Evolutionary conservation across 2,329 filamentous ascomycete genomes (phyloP).

Genomic region (Ophiostoma ulmi): DNA sequence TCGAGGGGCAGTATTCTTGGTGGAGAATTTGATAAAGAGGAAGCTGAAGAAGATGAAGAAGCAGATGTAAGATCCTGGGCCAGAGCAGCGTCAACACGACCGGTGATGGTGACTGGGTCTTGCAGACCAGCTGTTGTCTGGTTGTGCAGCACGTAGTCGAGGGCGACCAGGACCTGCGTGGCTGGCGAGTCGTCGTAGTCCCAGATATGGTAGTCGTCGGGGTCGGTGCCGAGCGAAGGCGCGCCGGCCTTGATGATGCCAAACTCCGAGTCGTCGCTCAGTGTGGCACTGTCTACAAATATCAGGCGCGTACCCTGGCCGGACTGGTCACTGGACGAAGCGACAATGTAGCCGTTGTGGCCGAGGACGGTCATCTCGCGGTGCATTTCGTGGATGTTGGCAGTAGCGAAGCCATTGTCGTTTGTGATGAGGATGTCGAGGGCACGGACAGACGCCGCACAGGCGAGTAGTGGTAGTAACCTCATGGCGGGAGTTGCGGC

Average conservation of each 20-base stretch:
- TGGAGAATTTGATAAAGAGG: background rate
- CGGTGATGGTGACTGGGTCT: slow-evolving; percentile 28
- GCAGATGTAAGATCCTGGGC: slow-evolving; percentile 26
- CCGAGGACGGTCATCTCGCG: slow-evolving; percentile 48
- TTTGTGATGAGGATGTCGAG: slow-evolving; percentile 26
- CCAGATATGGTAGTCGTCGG: slow-evolving; percentile 50
- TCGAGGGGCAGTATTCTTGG: slow-evolving; percentile 27
- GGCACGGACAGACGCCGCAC: background rate
- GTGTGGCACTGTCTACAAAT: slow-evolving; percentile 41
- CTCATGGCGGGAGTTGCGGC: background rate
- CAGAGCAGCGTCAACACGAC: slow-evolving; percentile 27
- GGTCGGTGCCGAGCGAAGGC: slow-evolving; percentile 48
- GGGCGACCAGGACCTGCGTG: slow-evolving; percentile 50
- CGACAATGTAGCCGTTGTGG: slow-evolving; percentile 51
- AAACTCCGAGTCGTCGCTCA: slow-evolving; percentile 42
- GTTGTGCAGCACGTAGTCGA: slow-evolving; percentile 51
- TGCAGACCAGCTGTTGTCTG: slow-evolving; percentile 26
- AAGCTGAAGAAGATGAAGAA: background rate
- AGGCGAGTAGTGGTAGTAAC: background rate
- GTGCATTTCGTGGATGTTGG: slow-evolving; percentile 41
- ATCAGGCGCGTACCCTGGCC: slow-evolving; percentile 42
- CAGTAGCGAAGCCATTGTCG: slow-evolving; percentile 41
- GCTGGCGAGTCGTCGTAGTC: slow-evolving; percentile 58
- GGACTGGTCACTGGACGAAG: slow-evolving; percentile 41
- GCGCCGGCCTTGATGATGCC: slow-evolving; percentile 43